Base-by-base conservation (phyloP, 169 alveolate species). In the Eimeria sp. region DNA sequence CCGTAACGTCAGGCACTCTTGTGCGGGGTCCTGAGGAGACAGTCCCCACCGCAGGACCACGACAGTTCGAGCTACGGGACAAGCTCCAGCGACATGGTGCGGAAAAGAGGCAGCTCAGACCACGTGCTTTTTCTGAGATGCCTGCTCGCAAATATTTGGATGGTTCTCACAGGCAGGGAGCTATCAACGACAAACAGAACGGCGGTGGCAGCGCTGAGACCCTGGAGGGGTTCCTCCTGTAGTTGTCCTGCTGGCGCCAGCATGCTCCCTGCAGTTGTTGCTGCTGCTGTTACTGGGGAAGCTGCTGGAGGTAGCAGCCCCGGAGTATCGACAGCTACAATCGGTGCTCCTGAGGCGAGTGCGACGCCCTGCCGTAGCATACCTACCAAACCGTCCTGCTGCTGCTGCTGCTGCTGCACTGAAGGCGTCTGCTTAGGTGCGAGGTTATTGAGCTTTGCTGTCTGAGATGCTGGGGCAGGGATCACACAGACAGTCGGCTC, bases 251-350 rank as follows among this genome's bases (percentile, higher is more conserved):
- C 82, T 40, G 93, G 93, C 49, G 9, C 49, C 63, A 57, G 43
- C 47, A n/a, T 82, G 70, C 73, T 30, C 75, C 34, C 57, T 54
- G 91, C 67, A 40, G 27, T 16, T 61, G 34, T n/a, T 47, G 80
- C 82, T 57, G 54, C 40, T 63, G 78, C 93, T 58, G 93, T 25
- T 30, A 9, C 43, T 40, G 82, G n/a, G 72, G 82, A 9, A n/a
- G 47, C 58, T 27, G 76, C 40, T 61, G 75, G 76, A 16, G 82
- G 58, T 43, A 63, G 30, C n/a, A 87, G 82, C 65, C 93, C 93
- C 65, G 93, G 93, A 30, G 93, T 87, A 49, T 87, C 93, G 63
- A 87, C 47, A 45, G 93, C 93, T 49, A 87, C 93, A 61, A 87
- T 20, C 22, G 93, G 93, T 5, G 93, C 93, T 49, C 83, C 47